Evolutionary conservation across 768 basidiomycete species (phyloP), one percentile per base, ranked within the genome.

Genomic region (Candolleomyces efflorescens): DNA sequence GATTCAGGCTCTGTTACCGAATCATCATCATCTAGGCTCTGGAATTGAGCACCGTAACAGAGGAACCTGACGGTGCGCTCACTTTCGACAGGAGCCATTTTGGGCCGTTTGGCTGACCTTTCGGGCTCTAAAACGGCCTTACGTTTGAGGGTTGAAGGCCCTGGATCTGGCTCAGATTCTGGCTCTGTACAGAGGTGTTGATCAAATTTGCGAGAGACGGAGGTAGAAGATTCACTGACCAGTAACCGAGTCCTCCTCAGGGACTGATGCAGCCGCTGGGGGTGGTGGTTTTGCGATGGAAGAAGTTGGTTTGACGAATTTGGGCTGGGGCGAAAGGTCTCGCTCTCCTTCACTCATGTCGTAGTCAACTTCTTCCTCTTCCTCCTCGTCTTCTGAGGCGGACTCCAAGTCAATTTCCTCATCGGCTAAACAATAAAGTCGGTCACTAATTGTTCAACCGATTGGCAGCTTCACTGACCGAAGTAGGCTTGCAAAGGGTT

Each of bases 401-500:
- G 43, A 48, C 23, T 32, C 10, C 11, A 47, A 63, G 61, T 37
- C 65, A 60, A 32, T 67, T 65, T 15, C 64, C 63, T 24, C 55
- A 20, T 49, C 24, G 22, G 46, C 55, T 55, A 20, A 23, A 17
- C 12, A 10, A 13, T 20, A 10, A 12, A 38, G 26, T 44, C 17
- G 11, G 43, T 22, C 43, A n/a, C 36, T 7, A 18, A 39, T 39
- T 38, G 3, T 20, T n/a, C 9, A 32, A 22, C 63, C 63, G 6
- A 61, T 66, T 36, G 60, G 54, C 5, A 46, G 37, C 56, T 54
- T 57, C 56, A 32, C 75, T 27, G 58, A 80, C 83, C 77, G 54
- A 85, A 84, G 59, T 75, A 85, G 54, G 77, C 68, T 41, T 75
- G 65, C 3, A 85, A 68, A 0, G 81, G 80, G 62, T 83, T 83